These are phyloP conservation scores for Litsea cubeba DNA, from an alignment of 164 flowering plant species.

Conservation along the genomic window DNA sequence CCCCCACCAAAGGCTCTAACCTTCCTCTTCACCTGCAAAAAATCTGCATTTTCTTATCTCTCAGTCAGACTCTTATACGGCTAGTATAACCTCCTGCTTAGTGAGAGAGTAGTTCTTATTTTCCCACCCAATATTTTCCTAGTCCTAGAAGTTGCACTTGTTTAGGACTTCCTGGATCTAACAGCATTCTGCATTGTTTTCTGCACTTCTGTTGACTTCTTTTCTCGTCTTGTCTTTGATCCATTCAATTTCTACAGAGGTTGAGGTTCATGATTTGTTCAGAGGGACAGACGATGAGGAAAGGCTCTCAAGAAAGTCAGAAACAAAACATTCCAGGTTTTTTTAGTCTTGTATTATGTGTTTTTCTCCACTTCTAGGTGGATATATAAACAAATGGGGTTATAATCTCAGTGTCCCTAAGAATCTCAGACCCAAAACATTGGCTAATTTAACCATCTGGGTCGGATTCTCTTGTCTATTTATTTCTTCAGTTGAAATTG, in stretches of 20 bases:
- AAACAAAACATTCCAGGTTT: not conserved
- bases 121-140: not conserved
- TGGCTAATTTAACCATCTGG: slow-evolving; percentile 13
- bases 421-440: slow-evolving; percentile 10
- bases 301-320: slow-evolving; percentile 1
- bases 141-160: not conserved
- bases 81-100: slow-evolving; percentile 39
- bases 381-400: slow-evolving; percentile 1
- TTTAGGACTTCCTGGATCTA: not conserved
- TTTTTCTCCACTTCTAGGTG: slow-evolving; percentile 4
- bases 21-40: slow-evolving; percentile 30
- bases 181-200: not conserved
- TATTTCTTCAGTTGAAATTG: not conserved
- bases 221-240: not conserved
- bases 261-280: not conserved
- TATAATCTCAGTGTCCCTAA: not conserved
- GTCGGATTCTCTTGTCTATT: not conserved
- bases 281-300: not conserved
- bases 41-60: slow-evolving; percentile 12
- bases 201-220: not conserved
- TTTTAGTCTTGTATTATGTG: not conserved
- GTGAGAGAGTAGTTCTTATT: slow-evolving; percentile 31
- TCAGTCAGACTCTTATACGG: slow-evolving; percentile 13
- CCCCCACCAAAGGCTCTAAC: slow-evolving; percentile 16
- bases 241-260: not conserved